These are phyloP conservation scores for Ogataea paraovalis DNA, from an alignment of 805 yeast species.

Conservation along the genomic window DNA sequence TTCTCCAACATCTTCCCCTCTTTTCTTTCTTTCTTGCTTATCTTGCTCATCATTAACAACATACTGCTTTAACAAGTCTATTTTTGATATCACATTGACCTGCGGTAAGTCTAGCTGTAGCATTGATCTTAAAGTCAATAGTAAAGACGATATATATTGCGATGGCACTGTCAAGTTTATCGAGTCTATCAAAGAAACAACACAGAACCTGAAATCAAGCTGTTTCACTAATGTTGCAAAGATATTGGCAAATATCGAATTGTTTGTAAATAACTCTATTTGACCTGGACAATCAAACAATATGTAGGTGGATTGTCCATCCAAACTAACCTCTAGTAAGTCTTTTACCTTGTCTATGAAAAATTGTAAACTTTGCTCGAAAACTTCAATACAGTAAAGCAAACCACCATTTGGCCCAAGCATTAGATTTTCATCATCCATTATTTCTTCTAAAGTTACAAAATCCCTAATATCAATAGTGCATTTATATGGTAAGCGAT, in stretches of 20 bases:
- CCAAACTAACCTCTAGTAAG: conserved; percentile 42
- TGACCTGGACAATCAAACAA: conserved; percentile 95
- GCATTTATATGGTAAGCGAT: conserved; percentile 49
- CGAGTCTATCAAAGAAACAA: conserved; percentile 82
- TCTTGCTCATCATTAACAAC: conserved; percentile 26
- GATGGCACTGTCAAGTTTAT: conserved; percentile 81
- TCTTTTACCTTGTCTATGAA: conserved; percentile 54
- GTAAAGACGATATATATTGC: conserved; percentile 76
- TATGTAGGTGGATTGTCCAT: conserved; percentile 52
- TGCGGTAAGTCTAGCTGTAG: conserved; percentile 90
- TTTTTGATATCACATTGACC: conserved; percentile 86
- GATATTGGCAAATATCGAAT: conserved; percentile 64
- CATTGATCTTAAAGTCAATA: conserved; percentile 87
- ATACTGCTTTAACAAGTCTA: conserved; percentile 69
- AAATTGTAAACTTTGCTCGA: conserved; percentile 54
- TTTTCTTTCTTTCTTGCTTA: conserved; percentile 15
- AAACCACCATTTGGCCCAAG: conserved; percentile 81
- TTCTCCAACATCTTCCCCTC: conserved; percentile 26
- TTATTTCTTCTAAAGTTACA: conserved; percentile 54
- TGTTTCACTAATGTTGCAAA: conserved; percentile 61
- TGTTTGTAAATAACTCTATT: conserved; percentile 91
- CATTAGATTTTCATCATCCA: conserved; percentile 45
- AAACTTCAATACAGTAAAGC: conserved; percentile 75
- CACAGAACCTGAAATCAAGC: conserved; percentile 71
- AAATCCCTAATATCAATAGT: conserved; percentile 54